These are phyloP conservation scores for Bipolaris sorokiniana DNA, from an alignment of 2,329 filamentous ascomycete species.

Conservation along the genomic window DNA sequence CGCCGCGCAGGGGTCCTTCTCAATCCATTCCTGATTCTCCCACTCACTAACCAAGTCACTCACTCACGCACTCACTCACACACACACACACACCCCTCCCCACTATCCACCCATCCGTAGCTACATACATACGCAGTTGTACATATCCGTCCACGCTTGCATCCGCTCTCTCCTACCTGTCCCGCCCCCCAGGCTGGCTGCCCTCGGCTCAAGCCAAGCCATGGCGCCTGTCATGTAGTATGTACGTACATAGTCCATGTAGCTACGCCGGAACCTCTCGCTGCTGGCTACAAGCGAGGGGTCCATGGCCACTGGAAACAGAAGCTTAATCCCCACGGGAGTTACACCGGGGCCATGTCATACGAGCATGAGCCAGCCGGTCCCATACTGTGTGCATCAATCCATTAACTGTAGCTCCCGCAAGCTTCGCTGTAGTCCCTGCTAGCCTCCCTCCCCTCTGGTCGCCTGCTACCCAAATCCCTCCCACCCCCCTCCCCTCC, in stretches of 20 bases:
- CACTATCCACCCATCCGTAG: not conserved
- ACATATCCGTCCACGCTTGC: not conserved
- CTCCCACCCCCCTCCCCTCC: constrained; percentile 21
- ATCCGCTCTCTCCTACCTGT: not conserved
- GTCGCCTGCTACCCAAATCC: constrained; percentile 41
- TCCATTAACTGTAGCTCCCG: constrained; percentile 47
- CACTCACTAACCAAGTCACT: not conserved
- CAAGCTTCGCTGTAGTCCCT: constrained; percentile 41
- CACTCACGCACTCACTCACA: not conserved
- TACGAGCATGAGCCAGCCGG: constrained; percentile 45
- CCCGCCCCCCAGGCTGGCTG: not conserved
- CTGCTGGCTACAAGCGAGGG: constrained; percentile 28
- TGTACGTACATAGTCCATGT: not conserved
- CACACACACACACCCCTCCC: not conserved
- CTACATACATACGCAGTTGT: not conserved
- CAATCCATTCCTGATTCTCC: not conserved
- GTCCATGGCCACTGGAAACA: constrained; percentile 35
- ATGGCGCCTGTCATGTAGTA: not conserved
- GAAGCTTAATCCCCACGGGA: constrained; percentile 43
- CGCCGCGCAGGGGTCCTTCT: constrained; percentile 11
- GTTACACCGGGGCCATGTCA: constrained; percentile 51
- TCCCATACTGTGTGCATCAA: constrained; percentile 42
- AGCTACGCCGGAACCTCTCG: not conserved
- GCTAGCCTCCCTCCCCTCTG: constrained; percentile 45
- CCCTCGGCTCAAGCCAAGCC: not conserved